Evolutionary conservation across 805 yeast species (phyloP), one percentile per base, ranked within the genome.

Genomic region (Hanseniaspora thailandica): DNA sequence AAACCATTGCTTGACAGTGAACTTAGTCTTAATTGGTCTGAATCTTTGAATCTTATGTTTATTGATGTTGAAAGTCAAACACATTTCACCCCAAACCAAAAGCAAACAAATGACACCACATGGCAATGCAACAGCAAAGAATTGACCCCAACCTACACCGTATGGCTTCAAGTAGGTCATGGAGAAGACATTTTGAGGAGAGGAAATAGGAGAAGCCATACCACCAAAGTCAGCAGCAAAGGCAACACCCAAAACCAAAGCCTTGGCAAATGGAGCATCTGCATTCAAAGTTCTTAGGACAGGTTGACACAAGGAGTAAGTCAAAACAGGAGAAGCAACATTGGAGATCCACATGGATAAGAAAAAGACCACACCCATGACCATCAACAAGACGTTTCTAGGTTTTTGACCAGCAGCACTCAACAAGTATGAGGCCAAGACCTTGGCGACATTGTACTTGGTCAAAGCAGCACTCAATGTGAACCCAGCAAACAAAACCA

Each of bases 291-390:
- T 82, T 59, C 94, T 77, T 57, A 90, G 70, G 23, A 90, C 73
- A 2, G 97, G 96, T 65, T 85, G 89, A 55, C 88, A 78, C 56
- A 90, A 79, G 2, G 96, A 86, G 62, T 77, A 86, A 65, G 95
- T 85, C 55, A 90, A 73, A 4, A 90, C 96, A 0, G 97, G 97
- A 1, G 97, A 86, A 0, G 97, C 97, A 44, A 90, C 97, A 68
- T 90, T 90, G 25, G 95, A 84, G 56, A 90, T 89, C 94, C 96
- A 89, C 86, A 90, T 88, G 5, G 95, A 80, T 52, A 87, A 73
- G 65, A 89, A 81, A 55, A 89, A 74, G 0, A 96, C 81, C 20
- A 90, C 93, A 39, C 75, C 68, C 97, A 90, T 87, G 55, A 88
- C 80, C 43, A 87, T 76, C 39, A 89, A 67, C 45, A 88, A 67